Evolutionary conservation across 108 stramenopile species (phyloP), one percentile per base, ranked within the genome.

Genomic region (Skeletonema tropicum): DNA sequence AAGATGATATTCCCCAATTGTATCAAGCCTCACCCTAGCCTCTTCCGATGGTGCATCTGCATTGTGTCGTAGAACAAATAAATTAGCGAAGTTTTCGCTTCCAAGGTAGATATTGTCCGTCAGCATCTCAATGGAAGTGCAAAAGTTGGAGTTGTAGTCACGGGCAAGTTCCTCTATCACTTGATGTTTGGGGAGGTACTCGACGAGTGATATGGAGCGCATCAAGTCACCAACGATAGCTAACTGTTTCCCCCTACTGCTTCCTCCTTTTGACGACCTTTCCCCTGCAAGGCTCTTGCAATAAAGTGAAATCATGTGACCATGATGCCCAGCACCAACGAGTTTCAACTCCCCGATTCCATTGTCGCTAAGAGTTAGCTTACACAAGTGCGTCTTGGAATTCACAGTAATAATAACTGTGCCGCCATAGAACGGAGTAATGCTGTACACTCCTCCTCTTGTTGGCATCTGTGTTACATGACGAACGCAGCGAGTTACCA

Each of bases 141-240:
- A 96, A 93, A 95, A 98, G 67, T 97, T 95, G 15, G 90, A 76
- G 71, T 97, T 97, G 86, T 94, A 98, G 73, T 99, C 98, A 26
- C 97, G 64, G 7, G 98, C 96, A 58, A 98, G 66, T 62, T 98
- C 96, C 83, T 96, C 92, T 35, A 97, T 84, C 46, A 89, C 85
- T 31, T 93, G 64, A 72, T 93, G 87, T 57, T 92, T 80, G 25
- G 87, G 89, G 66, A 83, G 85, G 76, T 97, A 98, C 60, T 90
- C 89, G 8, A 99, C 86, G 3, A 99, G 70, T 36, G 94, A 90
- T 30, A 99, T 90, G 23, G 97, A 97, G 14, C 98, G 92, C 94
- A 98, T 96, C 48, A 99, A 82, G 66, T 99, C 99, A 8, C 98
- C 99, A 23, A 99, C 98, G 42, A 98, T 90, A 6, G 97, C 96